Percentiles rank a stretch among this genome's conserved stretches.
phyloP scores from a whole-genome alignment of 129 eudicot species.

The Lonicera japonica region DNA sequence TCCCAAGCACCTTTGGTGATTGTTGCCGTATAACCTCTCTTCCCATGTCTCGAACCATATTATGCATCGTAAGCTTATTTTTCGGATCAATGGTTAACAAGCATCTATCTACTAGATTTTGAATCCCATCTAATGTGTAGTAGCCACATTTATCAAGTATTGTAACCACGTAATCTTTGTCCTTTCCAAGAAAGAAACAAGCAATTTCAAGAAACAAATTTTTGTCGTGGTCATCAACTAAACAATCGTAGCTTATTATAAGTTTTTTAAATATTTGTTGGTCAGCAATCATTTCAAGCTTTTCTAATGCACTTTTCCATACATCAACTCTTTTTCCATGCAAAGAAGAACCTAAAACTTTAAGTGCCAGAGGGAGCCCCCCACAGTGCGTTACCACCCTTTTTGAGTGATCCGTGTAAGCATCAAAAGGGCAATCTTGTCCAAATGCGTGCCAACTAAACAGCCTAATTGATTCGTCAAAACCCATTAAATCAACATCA shows the following conservation, averaged over 20 bases:
- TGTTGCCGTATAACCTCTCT: constrained; percentile 11
- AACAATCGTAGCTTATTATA: background rate
- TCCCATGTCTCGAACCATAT: constrained; percentile 4
- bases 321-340: background rate
- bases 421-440: background rate
- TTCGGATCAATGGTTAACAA: background rate
- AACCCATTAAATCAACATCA: background rate
- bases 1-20: constrained; percentile 11
- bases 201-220: background rate
- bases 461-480: background rate
- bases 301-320: constrained; percentile 12
- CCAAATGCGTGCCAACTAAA: constrained; percentile 3
- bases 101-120: constrained; percentile 5
- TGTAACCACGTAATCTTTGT: background rate
- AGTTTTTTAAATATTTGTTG: constrained; percentile 1
- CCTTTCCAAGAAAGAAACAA: constrained; percentile 11
- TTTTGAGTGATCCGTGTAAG: background rate
- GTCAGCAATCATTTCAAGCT: constrained; percentile 6
- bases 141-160: background rate
- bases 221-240: background rate
- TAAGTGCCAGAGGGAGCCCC: constrained; percentile 13
- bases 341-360: constrained; percentile 11
- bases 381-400: constrained; percentile 7
- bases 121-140: constrained; percentile 8
- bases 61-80: constrained; percentile 3